Percentiles rank a stretch among this genome's conserved stretches.
These are phyloP conservation scores for Cercospora sesami DNA, from an alignment of 2,329 filamentous ascomycete genomes.

Conservation along the genomic window DNA sequence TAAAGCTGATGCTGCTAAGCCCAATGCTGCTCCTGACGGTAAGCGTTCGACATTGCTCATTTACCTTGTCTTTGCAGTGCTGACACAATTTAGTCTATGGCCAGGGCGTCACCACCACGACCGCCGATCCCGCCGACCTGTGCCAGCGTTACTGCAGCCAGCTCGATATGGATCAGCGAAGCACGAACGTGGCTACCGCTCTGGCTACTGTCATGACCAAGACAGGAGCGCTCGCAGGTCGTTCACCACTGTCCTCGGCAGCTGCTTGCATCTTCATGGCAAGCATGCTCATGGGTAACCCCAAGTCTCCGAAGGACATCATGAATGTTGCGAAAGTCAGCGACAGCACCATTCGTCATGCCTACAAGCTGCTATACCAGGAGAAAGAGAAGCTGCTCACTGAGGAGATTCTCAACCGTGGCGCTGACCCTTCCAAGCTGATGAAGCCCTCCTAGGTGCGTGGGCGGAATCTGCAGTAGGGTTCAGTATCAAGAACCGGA, in stretches of 20 bases:
- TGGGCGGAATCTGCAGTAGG: not conserved
- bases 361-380: slow-evolving; percentile 83
- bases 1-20: slow-evolving; percentile 24
- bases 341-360: slow-evolving; percentile 93
- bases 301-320: slow-evolving; percentile 82
- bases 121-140: slow-evolving; percentile 51
- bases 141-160: slow-evolving; percentile 87
- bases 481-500: not conserved
- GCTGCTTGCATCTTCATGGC: slow-evolving; percentile 97
- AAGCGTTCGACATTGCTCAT: slow-evolving; percentile 37
- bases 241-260: slow-evolving; percentile 89
- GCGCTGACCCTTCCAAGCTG: slow-evolving; percentile 70
- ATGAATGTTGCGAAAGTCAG: slow-evolving; percentile 82
- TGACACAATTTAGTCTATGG: slow-evolving; percentile 28
- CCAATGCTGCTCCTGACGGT: slow-evolving; percentile 46
- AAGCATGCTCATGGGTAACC: slow-evolving; percentile 77
- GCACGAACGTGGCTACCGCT: slow-evolving; percentile 76
- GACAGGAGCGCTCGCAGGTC: slow-evolving; percentile 80
- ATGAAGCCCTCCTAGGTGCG: slow-evolving; percentile 48
- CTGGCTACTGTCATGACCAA: slow-evolving; percentile 76
- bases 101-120: slow-evolving; percentile 34
- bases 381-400: slow-evolving; percentile 73
- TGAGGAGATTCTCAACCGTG: slow-evolving; percentile 70
- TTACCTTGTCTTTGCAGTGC: not conserved
- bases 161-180: slow-evolving; percentile 71